phyloP scores from a whole-genome alignment of 257 asterid species.

The Petrea volubilis region DNA sequence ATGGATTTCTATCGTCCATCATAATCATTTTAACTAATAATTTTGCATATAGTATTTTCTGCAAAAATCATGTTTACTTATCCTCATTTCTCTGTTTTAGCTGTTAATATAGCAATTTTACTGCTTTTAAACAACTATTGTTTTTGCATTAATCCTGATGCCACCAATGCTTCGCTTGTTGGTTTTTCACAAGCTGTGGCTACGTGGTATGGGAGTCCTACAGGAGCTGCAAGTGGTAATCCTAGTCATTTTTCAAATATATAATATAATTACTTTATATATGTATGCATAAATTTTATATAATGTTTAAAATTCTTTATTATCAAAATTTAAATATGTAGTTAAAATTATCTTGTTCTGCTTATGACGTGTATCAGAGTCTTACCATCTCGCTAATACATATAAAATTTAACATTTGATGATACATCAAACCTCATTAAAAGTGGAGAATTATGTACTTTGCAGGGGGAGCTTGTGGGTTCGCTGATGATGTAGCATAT shows the following conservation, averaged over 20 bases:
- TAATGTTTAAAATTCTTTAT: too few relatives aligned
- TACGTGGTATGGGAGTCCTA: slow-evolving; percentile 14
- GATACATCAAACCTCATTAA: background rate
- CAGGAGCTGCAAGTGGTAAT: slow-evolving; percentile 23
- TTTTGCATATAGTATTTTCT: too few relatives aligned
- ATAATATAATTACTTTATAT: background rate
- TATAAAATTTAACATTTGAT: background rate
- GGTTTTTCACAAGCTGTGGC: background rate
- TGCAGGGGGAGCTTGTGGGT: slow-evolving; percentile 50
- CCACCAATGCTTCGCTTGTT: background rate
- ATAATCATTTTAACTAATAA: too few relatives aligned
- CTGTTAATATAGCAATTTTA: background rate
- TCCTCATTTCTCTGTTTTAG: background rate
- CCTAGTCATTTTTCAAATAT: background rate
- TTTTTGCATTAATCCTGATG: background rate
- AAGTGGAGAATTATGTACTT: slow-evolving; percentile 14
- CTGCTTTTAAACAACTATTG: background rate
- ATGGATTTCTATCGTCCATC: too few relatives aligned
- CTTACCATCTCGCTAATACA: slow-evolving; percentile 22
- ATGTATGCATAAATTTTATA: background rate
- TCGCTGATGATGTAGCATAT: slow-evolving; percentile 17
- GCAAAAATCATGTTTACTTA: background rate
- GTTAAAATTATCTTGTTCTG: too few relatives aligned
- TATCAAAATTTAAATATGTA: background rate
- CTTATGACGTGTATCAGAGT: background rate